Percentiles rank a stretch among this genome's conserved stretches.
phyloP scores from a whole-genome alignment of 257 asterid species.

The Capsicum chinense region DNA sequence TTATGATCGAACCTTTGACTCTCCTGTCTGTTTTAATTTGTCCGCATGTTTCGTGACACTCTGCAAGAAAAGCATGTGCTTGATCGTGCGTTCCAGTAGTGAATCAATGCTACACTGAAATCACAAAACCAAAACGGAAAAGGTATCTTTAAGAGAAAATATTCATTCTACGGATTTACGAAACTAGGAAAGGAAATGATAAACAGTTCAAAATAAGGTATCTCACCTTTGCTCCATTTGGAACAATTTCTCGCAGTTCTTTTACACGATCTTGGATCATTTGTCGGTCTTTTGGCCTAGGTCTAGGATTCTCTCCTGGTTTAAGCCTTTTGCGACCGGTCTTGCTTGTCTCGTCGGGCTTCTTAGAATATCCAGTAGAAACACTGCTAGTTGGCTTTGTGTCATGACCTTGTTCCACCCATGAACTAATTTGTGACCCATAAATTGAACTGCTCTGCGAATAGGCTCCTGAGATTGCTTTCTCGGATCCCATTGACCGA shows the following conservation, averaged over 20 bases:
- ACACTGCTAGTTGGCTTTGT: conserved; percentile 59
- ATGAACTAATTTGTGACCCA: conserved; percentile 75
- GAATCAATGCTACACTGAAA: conserved; percentile 97
- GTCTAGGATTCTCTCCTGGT: conserved; percentile 93
- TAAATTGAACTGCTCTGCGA: conserved; percentile 68
- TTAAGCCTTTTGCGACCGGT: conserved; percentile 79
- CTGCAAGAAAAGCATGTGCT: conserved; percentile 94
- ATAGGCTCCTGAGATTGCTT: conserved; percentile 52
- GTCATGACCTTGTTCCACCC: conserved; percentile 61
- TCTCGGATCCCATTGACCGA: conserved; percentile 47
- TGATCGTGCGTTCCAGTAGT: conserved; percentile 89
- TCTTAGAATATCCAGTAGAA: conserved; percentile 71
- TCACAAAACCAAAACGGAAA: conserved; percentile 29
- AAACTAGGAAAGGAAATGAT: not conserved
- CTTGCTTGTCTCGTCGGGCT: conserved; percentile 61
- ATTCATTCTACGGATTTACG: not conserved
- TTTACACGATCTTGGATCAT: conserved; percentile 97
- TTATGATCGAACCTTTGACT: conserved; percentile 64
- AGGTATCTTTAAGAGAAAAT: conserved; percentile 8
- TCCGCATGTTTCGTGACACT: conserved; percentile 90
- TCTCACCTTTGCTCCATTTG: conserved; percentile 89
- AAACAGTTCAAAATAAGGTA: conserved; percentile 12
- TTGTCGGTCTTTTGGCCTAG: conserved; percentile 97
- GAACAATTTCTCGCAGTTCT: conserved; percentile 91
- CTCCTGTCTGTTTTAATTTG: conserved; percentile 81